Conservation (phyloP, 306 rosid genomes). For the Rosa multiflora region DNA sequence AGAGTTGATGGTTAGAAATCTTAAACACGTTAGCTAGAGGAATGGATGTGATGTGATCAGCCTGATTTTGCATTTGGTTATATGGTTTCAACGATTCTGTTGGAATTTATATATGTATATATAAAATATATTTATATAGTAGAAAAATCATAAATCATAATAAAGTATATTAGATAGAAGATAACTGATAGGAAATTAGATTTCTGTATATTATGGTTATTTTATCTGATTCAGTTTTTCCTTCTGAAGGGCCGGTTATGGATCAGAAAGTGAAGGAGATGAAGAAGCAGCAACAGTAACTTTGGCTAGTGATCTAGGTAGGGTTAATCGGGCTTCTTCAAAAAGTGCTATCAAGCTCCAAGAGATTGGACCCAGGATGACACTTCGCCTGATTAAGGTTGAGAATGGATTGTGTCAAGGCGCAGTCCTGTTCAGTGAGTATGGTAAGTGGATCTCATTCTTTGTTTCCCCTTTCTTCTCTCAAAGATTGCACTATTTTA, state of each 20-base stretch:
- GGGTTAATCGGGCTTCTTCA: constrained; percentile 74
- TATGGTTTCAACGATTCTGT: neutral
- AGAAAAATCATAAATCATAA: neutral
- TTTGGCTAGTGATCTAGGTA: constrained; percentile 65
- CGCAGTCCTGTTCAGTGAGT: constrained; percentile 72
- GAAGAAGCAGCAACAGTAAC: constrained; percentile 94
- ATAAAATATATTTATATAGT: neutral
- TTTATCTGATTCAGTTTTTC: constrained; percentile 10
- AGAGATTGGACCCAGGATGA: constrained; percentile 96
- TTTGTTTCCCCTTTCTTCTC: neutral
- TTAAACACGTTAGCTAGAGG: neutral
- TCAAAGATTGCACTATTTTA: neutral
- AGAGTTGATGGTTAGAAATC: neutral
- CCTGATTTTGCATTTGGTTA: constrained; percentile 8
- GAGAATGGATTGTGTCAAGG: constrained; percentile 94
- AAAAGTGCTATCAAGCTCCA: constrained; percentile 98
- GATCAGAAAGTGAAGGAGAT: constrained; percentile 95
- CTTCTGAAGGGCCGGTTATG: constrained; percentile 79
- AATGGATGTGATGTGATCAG: neutral
- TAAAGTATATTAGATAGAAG: neutral
- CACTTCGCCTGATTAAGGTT: constrained; percentile 75
- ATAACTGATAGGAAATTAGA: neutral
- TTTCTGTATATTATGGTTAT: neutral
- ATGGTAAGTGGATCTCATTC: constrained; percentile 39
- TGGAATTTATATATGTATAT: neutral